A percentile compares a stretch with the other conserved stretches of the same genome.
Evolutionary conservation across 1,284 basidiomycete genomes (phyloP).

Genomic region (Cutaneotrichosporon daszewskae): DNA sequence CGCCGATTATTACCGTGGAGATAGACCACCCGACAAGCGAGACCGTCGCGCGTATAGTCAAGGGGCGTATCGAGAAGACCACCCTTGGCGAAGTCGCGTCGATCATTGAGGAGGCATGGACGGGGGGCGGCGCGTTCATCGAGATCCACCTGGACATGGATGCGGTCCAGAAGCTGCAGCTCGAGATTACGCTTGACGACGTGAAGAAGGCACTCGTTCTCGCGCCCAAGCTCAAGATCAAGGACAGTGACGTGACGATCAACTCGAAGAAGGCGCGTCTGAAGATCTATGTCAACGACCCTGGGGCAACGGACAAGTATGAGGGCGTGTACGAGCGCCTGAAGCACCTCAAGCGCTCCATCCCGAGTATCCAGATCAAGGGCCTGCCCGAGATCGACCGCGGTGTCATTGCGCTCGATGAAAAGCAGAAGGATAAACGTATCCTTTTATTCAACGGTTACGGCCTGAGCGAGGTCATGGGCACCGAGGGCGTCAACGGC

Average conservation of each 20-base stretch:
- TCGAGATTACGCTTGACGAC: conserved; percentile 89
- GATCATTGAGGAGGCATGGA: conserved; percentile 94
- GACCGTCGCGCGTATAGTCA: conserved; percentile 91
- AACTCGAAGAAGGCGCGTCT: conserved; percentile 18
- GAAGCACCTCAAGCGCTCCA: conserved; percentile 71
- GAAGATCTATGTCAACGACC: conserved; percentile 24
- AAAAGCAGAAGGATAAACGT: conserved; percentile 70
- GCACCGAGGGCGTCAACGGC: conserved; percentile 90
- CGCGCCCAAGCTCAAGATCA: conserved; percentile 88
- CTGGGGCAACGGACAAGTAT: conserved; percentile 54
- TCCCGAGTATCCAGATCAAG: conserved; percentile 85
- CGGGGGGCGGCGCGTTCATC: conserved; percentile 83
- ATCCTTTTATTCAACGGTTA: conserved; percentile 87
- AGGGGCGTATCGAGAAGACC: conserved; percentile 93
- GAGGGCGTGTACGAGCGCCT: conserved; percentile 66
- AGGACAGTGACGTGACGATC: conserved; percentile 58
- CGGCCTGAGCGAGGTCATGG: conserved; percentile 96
- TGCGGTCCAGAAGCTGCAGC: conserved; percentile 84
- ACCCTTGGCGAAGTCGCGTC: conserved; percentile 89
- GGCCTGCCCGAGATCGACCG: conserved; percentile 79
- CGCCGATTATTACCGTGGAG: conserved; percentile 96
- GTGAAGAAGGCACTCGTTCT: conserved; percentile 86
- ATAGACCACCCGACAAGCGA: conserved; percentile 79
- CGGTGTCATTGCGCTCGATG: conserved; percentile 87
- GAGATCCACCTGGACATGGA: conserved; percentile 88